Base-by-base conservation (phyloP, 106 monocot genomes). In the Triglochin maritima region DNA sequence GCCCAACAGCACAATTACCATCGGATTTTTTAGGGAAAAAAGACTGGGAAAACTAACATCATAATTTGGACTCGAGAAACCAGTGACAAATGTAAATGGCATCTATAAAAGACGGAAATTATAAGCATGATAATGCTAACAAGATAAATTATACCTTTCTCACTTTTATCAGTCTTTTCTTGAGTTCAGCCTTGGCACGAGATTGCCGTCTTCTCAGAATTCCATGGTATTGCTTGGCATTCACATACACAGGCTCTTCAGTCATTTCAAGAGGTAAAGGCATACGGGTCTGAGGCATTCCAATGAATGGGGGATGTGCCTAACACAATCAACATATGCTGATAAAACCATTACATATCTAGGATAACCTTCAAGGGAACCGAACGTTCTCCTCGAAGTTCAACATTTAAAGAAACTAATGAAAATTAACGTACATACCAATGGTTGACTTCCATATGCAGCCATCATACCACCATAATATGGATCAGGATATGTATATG, bases 141-240 rank as follows among this genome's bases (percentile, higher is more conserved):
- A 29, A 29, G 29, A 29, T 29, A 29, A 29, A 29, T 29, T 29
- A 46, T 58, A 79, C 79, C 79, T 79, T 79, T 65, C 79, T 79
- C 14, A 59, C 79, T 79, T 79, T 79, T 43, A 79, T 70, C 48
- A 74, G 57, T 70, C 74, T 79, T 50, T 65, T 79, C 70, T 74
- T 74, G n/a, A 79, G 74, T 65, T 79, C 79, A 52, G 74, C 74
- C 74, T 79, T 79, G 17, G 79, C 79, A 13, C 79, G 79, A 69
- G 74, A 74, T 29, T 79, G 79, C 60, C 79, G 62, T 52, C 79
- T 63, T 59, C 79, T 69, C 11, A 79, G 59, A 29, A 79, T 79
- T 17, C 79, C 79, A 74, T 79, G 79, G 47, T 79, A 79, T 60
- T 79, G 79, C 64, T 79, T 79, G 51, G 78, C 72, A 68, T 78